Base-by-base conservation (phyloP, 768 basidiomycete species). In the Serendipita vermifera region DNA sequence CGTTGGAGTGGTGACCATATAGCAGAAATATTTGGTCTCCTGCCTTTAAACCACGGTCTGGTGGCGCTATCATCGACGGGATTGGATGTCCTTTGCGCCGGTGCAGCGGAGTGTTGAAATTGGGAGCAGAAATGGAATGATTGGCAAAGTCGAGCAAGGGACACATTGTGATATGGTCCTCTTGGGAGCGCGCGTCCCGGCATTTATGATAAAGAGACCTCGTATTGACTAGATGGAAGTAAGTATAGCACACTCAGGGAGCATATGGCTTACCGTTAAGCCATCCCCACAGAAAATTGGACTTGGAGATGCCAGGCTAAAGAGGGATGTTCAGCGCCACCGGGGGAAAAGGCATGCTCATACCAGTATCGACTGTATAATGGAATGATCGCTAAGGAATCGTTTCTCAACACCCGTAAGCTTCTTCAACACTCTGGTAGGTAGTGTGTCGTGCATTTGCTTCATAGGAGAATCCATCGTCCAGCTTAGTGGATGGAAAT, bases 131-230 rank as follows among this genome's bases (percentile, higher is more conserved):
- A 13, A 57, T 41, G 3, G 66, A 59, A 61, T 96, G 92, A 62
- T 96, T 96, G 13, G 88, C 88, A 59, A 97, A 84, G 70, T 98
- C 94, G 54, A 96, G 73, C 32, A 96, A 74, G 6, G 94, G 94
- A 59, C 87, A 87, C 57, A 98, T 73, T 0, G 91, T 87, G 58
- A 92, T 69, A 64, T 94, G 92, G 66, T 90, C 79, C 27, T 78
- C 73, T 62, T 82, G 74, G 9, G 75, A 73, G 48, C 68, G 72
- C 15, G 68, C 64, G 27, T 69, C 63, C 60, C 72, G 77, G 38
- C 82, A 67, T 58, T 77, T 81, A 65, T 81, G 78, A 67, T 80
- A 91, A 20, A 97, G 79, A 65, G 86, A 91, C 46, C 94, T 81
- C 3, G 93, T 97, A 67, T 98, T 98, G 57, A 96, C 90, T 91